Evolutionary conservation across 2,329 filamentous ascomycete species (phyloP), one percentile per base, ranked within the genome.

Genomic region (Botrytis medusae): DNA sequence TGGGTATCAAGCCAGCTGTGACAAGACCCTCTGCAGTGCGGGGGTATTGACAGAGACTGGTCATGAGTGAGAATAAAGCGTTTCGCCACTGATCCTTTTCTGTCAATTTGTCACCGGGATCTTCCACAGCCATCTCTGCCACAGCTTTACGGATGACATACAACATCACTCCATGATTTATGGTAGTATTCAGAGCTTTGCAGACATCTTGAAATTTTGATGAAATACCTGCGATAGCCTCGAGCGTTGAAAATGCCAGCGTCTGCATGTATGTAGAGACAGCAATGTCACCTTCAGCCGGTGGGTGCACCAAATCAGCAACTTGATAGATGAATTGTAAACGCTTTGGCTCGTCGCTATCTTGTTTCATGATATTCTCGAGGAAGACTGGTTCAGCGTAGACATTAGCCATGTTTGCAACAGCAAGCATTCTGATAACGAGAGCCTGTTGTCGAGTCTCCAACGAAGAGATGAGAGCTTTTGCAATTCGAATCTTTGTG

Each of bases 111-210:
- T 88, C 86, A 57, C 89, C 86, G 74, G 85, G 83, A 72, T 91
- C 89, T 74, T 90, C 86, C 29, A 85, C 85, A 73, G 87, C 90
- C 84, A 99, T 91, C 76, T 94, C 93, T 29, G 92, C 91, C 73
- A 98, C 93, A 16, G 94, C 93, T 82, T 97, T 98, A 72, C 95
- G 90, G 68, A 97, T 92, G 77, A 98, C 89, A 79, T 98, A 98
- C 77, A 98, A 92, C 62, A 99, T 87, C 44, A 98, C 92, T 22
- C 96, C 97, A 79, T 99, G 97, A 79, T 97, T 98, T 54, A 98
- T 95, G 78, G 95, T 97, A 71, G 97, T 93, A 79, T 94, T 97
- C 60, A 99, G 85, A n/a, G 96, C 94, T 60, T 93, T 91, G 76
- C 94, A 91, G 37, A 99, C 92, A 81, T 99, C 96, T 48, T 90